Base-by-base conservation (phyloP, 495 filamentous ascomycete species). In the Penicillium malachiteum region DNA sequence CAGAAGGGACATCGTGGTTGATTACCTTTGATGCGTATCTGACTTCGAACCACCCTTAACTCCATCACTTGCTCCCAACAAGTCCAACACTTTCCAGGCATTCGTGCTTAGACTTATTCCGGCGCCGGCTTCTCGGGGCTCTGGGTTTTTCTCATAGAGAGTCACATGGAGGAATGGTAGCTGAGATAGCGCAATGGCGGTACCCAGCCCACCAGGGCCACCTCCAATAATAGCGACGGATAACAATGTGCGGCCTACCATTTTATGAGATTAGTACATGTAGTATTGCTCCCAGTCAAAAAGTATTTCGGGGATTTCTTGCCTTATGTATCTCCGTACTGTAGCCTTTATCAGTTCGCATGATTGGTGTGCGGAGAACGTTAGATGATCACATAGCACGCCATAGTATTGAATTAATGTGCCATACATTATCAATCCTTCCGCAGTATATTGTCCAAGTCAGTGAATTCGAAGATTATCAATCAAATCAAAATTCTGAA, bases 121-220 rank as follows among this genome's bases (percentile, higher is more conserved):
- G 0, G 76, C 78, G 6, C 79, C 79, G 4, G 78, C 71, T 56
- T 81, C 78, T 30, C 73, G 62, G 14, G 81, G 60, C 51, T 76
- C 69, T 5, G 52, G 61, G 8, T 75, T 75, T 41, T 80, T 73
- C 50, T 83, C 80, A 45, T 80, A 83, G 9, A 82, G 62, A 5
- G 57, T 72, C 3, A 78, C 65, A 9, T 72, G 56, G 10, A 80
- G 65, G 31, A 78, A 72, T 0, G 78, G 73, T 1, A 80, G 50
- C 38, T 72, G 58, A 1, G 73, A 74, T 17, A 83, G 68, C 11
- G 75, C 76, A 48, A 81, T 81, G 7, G 77, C 79, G 1, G 78
- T 69, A 26, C 69, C 69, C 0, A 83, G 65, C 0, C 80, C 80
- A 7, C 73, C 79, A 1, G 78, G 78, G 0, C 78, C 78, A 9